Evolutionary conservation across 208 protist species (phyloP).

Genomic region (Entamoeba nuttalli): DNA sequence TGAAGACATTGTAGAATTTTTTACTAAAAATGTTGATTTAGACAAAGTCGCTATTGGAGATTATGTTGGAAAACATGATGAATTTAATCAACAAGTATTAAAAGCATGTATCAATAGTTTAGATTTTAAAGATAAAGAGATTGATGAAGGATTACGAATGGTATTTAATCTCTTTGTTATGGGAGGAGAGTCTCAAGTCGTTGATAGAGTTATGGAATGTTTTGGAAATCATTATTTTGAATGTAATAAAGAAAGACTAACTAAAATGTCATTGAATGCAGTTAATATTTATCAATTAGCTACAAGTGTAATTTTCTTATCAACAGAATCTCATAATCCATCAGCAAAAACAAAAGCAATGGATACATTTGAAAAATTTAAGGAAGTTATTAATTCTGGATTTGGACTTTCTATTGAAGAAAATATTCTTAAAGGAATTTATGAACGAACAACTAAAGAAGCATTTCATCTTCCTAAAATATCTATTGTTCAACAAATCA

Average conservation of each 20-base stretch:
- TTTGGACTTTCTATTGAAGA: background rate
- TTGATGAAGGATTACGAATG: background rate
- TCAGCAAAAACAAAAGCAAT: background rate
- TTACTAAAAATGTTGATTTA: background rate
- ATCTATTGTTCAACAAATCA: background rate
- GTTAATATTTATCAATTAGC: background rate
- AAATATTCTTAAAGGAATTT: background rate
- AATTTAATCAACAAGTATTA: background rate
- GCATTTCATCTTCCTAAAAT: background rate
- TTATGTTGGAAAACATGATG: background rate
- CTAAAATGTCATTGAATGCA: background rate
- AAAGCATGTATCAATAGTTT: background rate
- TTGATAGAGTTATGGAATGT: background rate
- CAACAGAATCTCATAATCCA: background rate
- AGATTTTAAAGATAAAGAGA: background rate
- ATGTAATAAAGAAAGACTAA: background rate
- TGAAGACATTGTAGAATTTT: background rate
- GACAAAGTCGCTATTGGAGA: background rate
- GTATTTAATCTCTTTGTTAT: background rate
- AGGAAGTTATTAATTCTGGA: background rate
- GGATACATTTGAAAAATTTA: background rate
- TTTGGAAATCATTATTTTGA: background rate
- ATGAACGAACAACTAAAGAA: background rate
- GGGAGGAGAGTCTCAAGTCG: background rate
- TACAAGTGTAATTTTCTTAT: background rate